A percentile compares a stretch with the other conserved stretches of the same genome.
Conservation (phyloP, 208 protist genomes). For the Phytomonas serpens region DNA sequence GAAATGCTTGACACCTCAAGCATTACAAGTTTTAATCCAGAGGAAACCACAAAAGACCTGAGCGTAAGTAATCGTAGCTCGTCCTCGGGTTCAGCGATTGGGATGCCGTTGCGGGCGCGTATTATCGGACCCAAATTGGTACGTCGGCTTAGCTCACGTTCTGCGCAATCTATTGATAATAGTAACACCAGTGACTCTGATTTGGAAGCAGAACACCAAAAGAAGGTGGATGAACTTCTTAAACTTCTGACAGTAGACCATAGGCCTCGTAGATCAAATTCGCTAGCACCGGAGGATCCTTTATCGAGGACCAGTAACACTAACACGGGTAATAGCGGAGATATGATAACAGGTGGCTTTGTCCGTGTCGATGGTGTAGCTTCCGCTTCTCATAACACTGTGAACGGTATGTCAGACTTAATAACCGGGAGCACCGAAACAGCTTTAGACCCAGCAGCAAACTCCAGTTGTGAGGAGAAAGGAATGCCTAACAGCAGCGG, state of each 20-base stretch:
- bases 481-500: conserved; percentile 4
- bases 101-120: background rate
- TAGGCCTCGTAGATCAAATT: conserved; percentile 1
- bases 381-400: background rate
- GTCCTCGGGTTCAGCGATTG: background rate
- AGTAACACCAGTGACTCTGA: background rate
- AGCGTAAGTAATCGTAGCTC: background rate
- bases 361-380: background rate
- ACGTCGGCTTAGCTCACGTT: background rate
- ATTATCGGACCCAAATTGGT: background rate
- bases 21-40: conserved; percentile 1
- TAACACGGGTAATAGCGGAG: conserved; percentile 1
- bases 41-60: background rate
- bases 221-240: conserved; percentile 14
- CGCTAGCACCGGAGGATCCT: background rate
- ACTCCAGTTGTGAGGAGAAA: background rate
- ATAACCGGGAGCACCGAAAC: conserved; percentile 2
- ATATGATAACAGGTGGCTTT: background rate
- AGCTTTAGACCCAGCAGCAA: background rate
- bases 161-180: background rate
- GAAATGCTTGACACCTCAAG: background rate
- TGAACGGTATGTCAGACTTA: background rate
- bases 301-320: conserved; percentile 6
- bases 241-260: conserved; percentile 6
- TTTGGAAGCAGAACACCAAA: conserved; percentile 8